Evolutionary conservation across 1,284 basidiomycete genomes (phyloP), one percentile per base, ranked within the genome.

Genomic region (Leccinum olivaceoglutinosum): DNA sequence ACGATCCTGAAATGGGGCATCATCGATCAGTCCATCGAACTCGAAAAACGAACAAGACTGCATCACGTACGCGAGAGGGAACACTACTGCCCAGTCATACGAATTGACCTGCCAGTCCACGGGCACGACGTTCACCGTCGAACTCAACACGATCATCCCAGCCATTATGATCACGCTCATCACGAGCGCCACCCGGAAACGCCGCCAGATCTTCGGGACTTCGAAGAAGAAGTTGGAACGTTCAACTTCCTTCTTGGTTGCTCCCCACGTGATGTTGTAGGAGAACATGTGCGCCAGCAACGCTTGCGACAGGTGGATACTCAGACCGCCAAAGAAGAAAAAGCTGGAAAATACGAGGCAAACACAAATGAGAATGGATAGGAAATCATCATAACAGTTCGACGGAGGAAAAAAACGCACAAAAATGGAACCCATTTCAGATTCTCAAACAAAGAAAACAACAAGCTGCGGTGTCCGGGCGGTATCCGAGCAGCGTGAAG

Each of bases 201-300:
- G 63, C 73, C 71, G 9, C 81, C 80, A 34, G 77, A 94, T 94
- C 67, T 85, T 84, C 2, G 93, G 93, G 11, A 93, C 86, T 73
- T 95, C 93, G 59, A 89, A 84, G 84, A 92, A 94, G 79, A 94
- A 94, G 75, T 93, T 93, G 38, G 87, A 90, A 53, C 85, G 82
- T 72, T 91, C 87, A 61, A 90, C 89, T 72, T 92, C 90, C 68
- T 92, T 92, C 74, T 84, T 87, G 7, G 88, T 90, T 7, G 88
- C 88, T n/a, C 84, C 85, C 90, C 90, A 93, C 3, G 82, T 84
- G 79, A 94, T 94, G 75, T 94, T 88, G 78, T 91, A 92, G 5
- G 90, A 90, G 74, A 93, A 4, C 16, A 92, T 67, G 75, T 94
- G 93, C 0, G 90, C 85, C 12, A 92, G 81, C 16, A 94, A 77